Evolutionary conservation across 1,284 basidiomycete species (phyloP).

Genomic region (Moniliophthora roreri): DNA sequence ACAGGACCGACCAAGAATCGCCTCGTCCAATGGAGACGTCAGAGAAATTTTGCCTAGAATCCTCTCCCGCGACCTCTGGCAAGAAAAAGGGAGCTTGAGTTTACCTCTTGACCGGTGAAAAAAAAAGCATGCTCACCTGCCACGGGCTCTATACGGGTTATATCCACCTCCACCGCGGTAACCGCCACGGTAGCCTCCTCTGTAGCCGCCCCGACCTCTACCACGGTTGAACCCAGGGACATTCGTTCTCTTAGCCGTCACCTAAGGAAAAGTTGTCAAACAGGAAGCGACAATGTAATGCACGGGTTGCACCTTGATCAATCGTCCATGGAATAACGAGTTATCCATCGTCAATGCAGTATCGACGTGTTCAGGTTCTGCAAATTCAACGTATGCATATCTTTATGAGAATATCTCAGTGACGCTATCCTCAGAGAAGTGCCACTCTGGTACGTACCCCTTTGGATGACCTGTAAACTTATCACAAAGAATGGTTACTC

Average conservation of each 20-base stretch:
- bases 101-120: constrained; percentile 10
- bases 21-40: background rate
- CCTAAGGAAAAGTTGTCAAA: constrained; percentile 43
- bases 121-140: constrained; percentile 57
- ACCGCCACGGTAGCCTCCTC: constrained; percentile 68
- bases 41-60: constrained; percentile 37
- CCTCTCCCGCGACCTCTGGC: constrained; percentile 71
- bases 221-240: constrained; percentile 88
- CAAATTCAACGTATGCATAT: constrained; percentile 98
- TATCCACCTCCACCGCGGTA: constrained; percentile 77
- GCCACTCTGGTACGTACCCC: constrained; percentile 66
- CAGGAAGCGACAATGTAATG: constrained; percentile 6
- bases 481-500: constrained; percentile 98
- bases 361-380: constrained; percentile 91
- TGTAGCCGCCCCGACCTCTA: constrained; percentile 66
- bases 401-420: constrained; percentile 40
- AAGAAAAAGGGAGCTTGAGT: constrained; percentile 8
- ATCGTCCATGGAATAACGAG: constrained; percentile 88
- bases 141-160: constrained; percentile 76
- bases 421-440: constrained; percentile 1
- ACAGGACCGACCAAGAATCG: background rate
- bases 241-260: constrained; percentile 92
- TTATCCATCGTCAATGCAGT: constrained; percentile 96
- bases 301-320: constrained; percentile 74
- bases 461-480: constrained; percentile 99